Evolutionary conservation across 495 filamentous ascomycete species (phyloP), one percentile per base, ranked within the genome.

Genomic region (Penicillium flavigenum): DNA sequence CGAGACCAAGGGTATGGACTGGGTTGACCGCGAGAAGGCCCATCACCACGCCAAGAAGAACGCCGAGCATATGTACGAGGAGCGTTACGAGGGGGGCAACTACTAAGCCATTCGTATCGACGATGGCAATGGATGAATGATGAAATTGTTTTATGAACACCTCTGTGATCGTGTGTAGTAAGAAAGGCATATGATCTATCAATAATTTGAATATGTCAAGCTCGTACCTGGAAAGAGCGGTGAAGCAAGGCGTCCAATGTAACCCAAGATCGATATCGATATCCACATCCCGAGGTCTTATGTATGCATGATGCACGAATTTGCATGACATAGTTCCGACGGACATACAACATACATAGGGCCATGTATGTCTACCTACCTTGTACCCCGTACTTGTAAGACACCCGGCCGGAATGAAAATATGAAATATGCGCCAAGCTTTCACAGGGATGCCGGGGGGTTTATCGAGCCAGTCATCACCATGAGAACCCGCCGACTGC

Each of bases 1-100:
- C 66, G 88, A 92, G 82, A 89, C 83, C 66, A 91, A 89, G 81
- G 88, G 88, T 27, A 77, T 87, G 59, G 85, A 90, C 70, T 81
- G 76, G 64, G 69, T 83, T 56, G 88, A 93, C 73, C 85, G 86
- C 64, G 77, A 80, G 53, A 79, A 89, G 53, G 88, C 88, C 48
- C 80, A 84, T 72, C 61, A 82, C 77, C 79, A 88, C 54, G 88
- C 88, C 48, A 81, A 84, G 74, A 60, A 82, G 76, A 84, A 86
- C 62, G 83, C 82, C 36, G 72, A 87, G 72, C 51, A 80, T 32
- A 72, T 89, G 75, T 89, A 89, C 61, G 79, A 85, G 54, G 73
- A 86, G 65, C 80, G 84, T 63, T 86, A 86, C 69, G 68, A 70
- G 44, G 39, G 68, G 3, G 55, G 68, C 45, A 72, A 79, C 58